Base-by-base conservation (phyloP, 345 rosid genomes). In the Citrus trifoliata region DNA sequence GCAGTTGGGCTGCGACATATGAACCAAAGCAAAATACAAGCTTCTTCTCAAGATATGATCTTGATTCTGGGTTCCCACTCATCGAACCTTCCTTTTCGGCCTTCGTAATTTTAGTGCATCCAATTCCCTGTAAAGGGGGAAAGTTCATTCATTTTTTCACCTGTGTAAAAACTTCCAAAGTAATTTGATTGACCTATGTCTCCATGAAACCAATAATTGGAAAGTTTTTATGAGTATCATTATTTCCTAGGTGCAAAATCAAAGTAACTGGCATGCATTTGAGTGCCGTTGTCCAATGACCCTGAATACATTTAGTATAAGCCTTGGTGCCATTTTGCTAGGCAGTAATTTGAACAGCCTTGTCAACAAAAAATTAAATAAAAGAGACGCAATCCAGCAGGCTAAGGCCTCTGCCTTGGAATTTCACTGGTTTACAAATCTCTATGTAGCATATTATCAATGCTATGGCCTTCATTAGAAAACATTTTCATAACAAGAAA, bases 21-120 rank as follows among this genome's bases (percentile, higher is more conserved):
- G 98, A 95, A 59, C 98, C 98, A 83, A 92, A 93, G 88, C 97
- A 93, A 85, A 93, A 95, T 74, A 95, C 98, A 40, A 95, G 97
- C 91, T 87, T 95, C 88, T 95, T 95, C 79, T 95, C 98, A 63
- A 95, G 98, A 86, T 89, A 93, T 38, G 98, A 92, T 89, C 98
- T 95, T 73, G 94, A 92, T 80, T 92, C 95, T 68, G 88, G 78
- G 83, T 90, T 90, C 55, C 88, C 93, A 83, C 82, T 86, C 75
- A 83, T 82, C 27, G 92, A 91, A 58, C 92, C 97, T 83, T 90
- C 95, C 53, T 79, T 88, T 82, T 79, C 83, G 75, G 89, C 88
- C 87, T 90, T 92, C 28, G 92, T 89, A 80, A 95, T 90, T 85
- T 95, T 95, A 65, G 98, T 92, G 71, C 98, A 95, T 76, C 98